phyloP scores from a whole-genome alignment of 2,329 filamentous ascomycete species.

The Fusarium sp. region DNA sequence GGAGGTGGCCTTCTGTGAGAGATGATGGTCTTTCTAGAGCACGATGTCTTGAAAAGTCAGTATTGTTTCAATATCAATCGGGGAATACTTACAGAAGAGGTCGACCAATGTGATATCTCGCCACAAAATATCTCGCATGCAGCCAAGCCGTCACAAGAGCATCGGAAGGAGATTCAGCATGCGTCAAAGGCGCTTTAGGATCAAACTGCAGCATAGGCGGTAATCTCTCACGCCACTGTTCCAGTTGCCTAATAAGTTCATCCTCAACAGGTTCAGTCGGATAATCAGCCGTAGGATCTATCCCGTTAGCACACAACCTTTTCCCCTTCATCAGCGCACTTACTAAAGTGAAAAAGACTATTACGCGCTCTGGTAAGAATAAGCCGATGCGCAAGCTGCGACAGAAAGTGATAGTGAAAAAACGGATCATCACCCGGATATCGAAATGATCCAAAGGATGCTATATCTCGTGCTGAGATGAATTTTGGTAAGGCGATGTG shows the following conservation, averaged over 20 bases:
- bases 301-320: background rate
- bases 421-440: constrained; percentile 36
- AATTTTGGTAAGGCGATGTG: constrained; percentile 31
- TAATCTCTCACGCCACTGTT: constrained; percentile 20
- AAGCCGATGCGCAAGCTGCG: constrained; percentile 32
- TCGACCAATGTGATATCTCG: constrained; percentile 32
- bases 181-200: constrained; percentile 11
- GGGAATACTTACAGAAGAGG: constrained; percentile 12
- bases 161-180: constrained; percentile 24
- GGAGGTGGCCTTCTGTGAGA: constrained; percentile 20
- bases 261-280: constrained; percentile 31
- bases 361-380: constrained; percentile 30
- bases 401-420: constrained; percentile 34
- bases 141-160: constrained; percentile 22
- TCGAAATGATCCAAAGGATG: constrained; percentile 29
- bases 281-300: constrained; percentile 21
- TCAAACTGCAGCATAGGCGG: constrained; percentile 33
- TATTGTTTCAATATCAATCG: fast-evolving
- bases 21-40: constrained; percentile 23
- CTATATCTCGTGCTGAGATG: constrained; percentile 30
- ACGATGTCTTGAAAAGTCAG: constrained; percentile 7
- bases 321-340: too few relatives aligned
- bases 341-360: constrained; percentile 30
- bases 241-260: constrained; percentile 29
- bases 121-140: constrained; percentile 29